Evolutionary conservation across 345 rosid species (phyloP), one percentile per base, ranked within the genome.

Genomic region (Aegle marmelos): DNA sequence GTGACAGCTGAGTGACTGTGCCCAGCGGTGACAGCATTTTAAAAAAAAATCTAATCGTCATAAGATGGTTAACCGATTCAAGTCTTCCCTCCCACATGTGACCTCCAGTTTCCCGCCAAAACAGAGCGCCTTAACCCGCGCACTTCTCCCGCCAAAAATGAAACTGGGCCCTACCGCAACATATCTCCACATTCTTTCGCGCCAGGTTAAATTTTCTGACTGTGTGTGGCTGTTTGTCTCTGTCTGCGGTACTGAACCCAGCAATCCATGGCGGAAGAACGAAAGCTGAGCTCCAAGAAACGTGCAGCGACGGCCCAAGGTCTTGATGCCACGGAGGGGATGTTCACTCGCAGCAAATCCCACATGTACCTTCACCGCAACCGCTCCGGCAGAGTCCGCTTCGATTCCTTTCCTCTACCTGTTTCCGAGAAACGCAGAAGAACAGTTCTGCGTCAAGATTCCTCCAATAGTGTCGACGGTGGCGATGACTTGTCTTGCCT

Each of bases 291-390:
- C 45, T 27, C 79, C 33, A 72, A 80, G 76, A 89, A 86, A 70
- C 77, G 85, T 19, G 83, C 21, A 4, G 56, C 56, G 4, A 1
- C 56, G 21, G 56, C 22, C 56, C 16, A 16, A 16, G 56, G 17
- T 50, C 56, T 50, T 50, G 7, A 69, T 30, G 76, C 73, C 27
- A 66, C 31, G 58, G 62, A 41, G 8, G 83, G 80, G 22, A 79
- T 10, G 24, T 61, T 79, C 56, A 85, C 85, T 27, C 83, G 58
- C 54, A 82, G 85, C 74, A 87, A 87, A 81, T 76, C 85, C 1
- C 81, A 74, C 76, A 76, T 76, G 39, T 85, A 78, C 64, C 63
- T 80, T 31, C 86, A 76, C 56, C 70, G 79, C 45, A 69, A 75
- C 60, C 84, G 82, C 37, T 87, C 84, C 1, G 79, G 83, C 31